Base-by-base conservation (phyloP, 495 filamentous ascomycete species). In the Penicillium ochrochloron region DNA sequence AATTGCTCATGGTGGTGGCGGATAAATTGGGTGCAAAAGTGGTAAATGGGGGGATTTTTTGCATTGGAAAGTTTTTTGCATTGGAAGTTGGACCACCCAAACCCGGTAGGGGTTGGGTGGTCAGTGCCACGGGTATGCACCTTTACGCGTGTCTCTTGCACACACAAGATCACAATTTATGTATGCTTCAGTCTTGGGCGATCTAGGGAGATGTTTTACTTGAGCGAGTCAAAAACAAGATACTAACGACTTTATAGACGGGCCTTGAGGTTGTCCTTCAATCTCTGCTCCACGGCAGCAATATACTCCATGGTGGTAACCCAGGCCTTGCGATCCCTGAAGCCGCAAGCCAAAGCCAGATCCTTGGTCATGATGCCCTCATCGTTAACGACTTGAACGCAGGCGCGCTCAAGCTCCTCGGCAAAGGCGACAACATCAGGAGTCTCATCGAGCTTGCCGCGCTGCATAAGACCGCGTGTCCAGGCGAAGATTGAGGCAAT, bases 311-410 rank as follows among this genome's bases (percentile, higher is more conserved):
- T 83, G 59, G 95, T 99, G 15, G 92, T 96, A 50, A 94, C 95
- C 81, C 92, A 97, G 65, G 90, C 88, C 73, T 84, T 85, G 51
- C 91, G 85, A 44, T 86, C 89, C 63, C 88, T 92, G 84, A 90
- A 90, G 69, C 95, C 95, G 74, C 92, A 93, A 35, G 93, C 88
- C 35, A 99, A 85, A 19, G 94, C 94, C 67, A 99, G 77, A 79
- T 99, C 95, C 87, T 99, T 99, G 72, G 95, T 99, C 95, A 98
- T 99, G 80, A 97, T 90, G 53, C 91, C 92, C 69, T 97, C 93
- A 46, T 91, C 78, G 75, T 97, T 91, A 62, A 99, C 95, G 25
- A 93, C 92, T 71, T 98, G 93, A 53, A 96, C 81, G 76, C 94
- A 97, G n/a, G 95, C 95, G 75, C 90, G 82, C 87, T 99, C 95